phyloP scores from a whole-genome alignment of 352 stramenopile genomes.

The Globisporangium splendens region DNA sequence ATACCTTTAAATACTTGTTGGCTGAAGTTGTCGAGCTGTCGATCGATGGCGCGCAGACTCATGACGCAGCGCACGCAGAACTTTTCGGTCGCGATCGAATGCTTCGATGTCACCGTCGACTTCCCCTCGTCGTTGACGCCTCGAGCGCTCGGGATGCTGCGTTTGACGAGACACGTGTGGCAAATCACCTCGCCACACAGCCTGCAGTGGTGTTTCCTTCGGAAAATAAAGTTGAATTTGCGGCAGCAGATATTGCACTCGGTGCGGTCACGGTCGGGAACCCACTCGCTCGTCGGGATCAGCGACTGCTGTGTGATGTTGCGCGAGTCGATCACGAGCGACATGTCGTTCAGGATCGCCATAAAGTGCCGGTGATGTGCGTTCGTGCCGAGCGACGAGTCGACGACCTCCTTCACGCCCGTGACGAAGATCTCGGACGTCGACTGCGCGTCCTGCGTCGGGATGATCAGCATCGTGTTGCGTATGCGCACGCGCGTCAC shows the following conservation, averaged over 20 bases:
- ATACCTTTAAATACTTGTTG: slow-evolving; percentile 30
- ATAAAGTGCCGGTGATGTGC: slow-evolving; percentile 43
- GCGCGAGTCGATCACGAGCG: slow-evolving; percentile 48
- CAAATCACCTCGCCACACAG: slow-evolving; percentile 53
- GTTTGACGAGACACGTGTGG: slow-evolving; percentile 44
- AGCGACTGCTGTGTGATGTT: slow-evolving; percentile 44
- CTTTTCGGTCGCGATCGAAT: slow-evolving; percentile 35
- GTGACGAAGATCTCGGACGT: slow-evolving; percentile 50
- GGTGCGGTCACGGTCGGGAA: slow-evolving; percentile 28
- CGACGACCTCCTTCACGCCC: slow-evolving; percentile 26
- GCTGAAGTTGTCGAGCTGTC: slow-evolving; percentile 23
- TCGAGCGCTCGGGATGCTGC: slow-evolving; percentile 20
- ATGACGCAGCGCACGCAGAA: slow-evolving; percentile 60
- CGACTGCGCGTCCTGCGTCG: slow-evolving; percentile 22
- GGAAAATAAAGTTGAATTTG: slow-evolving; percentile 20
- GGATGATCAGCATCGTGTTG: slow-evolving; percentile 39
- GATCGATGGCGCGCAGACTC: slow-evolving; percentile 36
- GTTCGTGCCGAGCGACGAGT: slow-evolving; percentile 30
- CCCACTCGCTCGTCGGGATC: slow-evolving; percentile 25
- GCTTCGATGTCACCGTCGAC: neutral
- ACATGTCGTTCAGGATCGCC: slow-evolving; percentile 47
- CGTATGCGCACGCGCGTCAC: slow-evolving; percentile 39
- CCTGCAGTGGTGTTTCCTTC: slow-evolving; percentile 43
- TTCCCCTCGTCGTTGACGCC: neutral
- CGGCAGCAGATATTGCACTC: slow-evolving; percentile 22